phyloP scores from a whole-genome alignment of 139 green algal genomes.

The Yamagishiella unicocca region DNA sequence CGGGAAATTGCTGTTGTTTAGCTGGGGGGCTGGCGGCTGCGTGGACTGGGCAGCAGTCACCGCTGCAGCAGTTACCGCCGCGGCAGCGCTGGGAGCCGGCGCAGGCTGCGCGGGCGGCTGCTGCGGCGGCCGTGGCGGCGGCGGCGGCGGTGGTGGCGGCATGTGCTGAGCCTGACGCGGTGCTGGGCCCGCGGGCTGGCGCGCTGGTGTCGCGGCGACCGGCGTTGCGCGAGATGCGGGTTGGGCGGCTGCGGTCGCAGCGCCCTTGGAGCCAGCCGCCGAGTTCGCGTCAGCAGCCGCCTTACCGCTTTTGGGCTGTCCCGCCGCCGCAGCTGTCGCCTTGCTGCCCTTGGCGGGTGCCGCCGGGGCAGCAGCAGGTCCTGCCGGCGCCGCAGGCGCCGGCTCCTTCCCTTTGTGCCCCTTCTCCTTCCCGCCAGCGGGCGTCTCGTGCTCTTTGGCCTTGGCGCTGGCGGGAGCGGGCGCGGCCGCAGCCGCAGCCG shows the following conservation, averaged over 20 bases:
- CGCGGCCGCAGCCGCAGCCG: not conserved
- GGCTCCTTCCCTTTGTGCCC: conserved; percentile 19
- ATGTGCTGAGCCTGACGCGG: not conserved
- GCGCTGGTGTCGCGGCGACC: not conserved
- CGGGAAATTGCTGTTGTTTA: conserved; percentile 48
- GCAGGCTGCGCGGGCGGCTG: not conserved
- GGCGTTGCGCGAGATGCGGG: not conserved
- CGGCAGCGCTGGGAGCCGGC: not conserved
- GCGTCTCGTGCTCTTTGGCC: not conserved
- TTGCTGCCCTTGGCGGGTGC: conserved; percentile 8
- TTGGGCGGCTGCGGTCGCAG: not conserved
- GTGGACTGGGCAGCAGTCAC: not conserved
- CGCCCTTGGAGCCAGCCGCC: not conserved
- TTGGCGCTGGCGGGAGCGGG: not conserved
- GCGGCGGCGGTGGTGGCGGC: not conserved
- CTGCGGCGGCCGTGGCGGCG: not conserved
- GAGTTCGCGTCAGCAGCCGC: not conserved
- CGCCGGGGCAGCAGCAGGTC: no score
- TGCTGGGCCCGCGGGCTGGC: not conserved
- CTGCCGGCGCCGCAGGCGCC: not conserved
- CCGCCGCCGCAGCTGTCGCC: not conserved
- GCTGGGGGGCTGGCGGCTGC: conserved; percentile 36
- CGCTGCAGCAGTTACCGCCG: no score
- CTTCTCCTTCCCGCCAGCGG: conserved; percentile 8
- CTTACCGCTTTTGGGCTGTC: not conserved